Evolutionary conservation across 805 yeast species (phyloP).

Genomic region (Alloascoidea africana): DNA sequence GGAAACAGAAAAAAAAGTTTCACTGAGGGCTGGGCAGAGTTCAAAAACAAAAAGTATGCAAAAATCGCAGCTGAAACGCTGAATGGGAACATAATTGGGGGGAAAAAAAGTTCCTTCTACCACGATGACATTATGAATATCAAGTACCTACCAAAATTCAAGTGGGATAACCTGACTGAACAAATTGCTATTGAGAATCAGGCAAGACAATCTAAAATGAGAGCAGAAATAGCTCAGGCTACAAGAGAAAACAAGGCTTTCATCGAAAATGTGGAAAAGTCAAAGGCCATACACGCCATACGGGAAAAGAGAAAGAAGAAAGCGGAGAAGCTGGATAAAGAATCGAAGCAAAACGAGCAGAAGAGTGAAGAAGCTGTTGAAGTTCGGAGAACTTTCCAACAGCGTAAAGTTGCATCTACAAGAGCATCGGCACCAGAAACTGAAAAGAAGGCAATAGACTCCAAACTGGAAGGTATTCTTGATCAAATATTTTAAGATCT

Average conservation of each 20-base stretch:
- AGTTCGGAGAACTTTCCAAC: constrained; percentile 50
- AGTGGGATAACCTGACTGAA: constrained; percentile 89
- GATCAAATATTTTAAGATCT: constrained; percentile 12
- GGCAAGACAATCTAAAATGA: constrained; percentile 71
- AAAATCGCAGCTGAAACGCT: constrained; percentile 74
- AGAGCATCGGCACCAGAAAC: constrained; percentile 39
- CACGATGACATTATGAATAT: constrained; percentile 90
- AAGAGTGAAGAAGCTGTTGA: constrained; percentile 16
- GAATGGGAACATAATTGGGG: constrained; percentile 84
- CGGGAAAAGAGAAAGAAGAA: constrained; percentile 29
- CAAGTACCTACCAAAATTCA: constrained; percentile 80
- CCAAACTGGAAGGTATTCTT: constrained; percentile 11
- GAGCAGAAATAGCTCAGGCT: constrained; percentile 82
- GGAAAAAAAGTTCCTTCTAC: constrained; percentile 79
- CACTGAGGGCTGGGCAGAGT: constrained; percentile 97
- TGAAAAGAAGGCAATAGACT: constrained; percentile 8
- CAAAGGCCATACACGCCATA: constrained; percentile 66
- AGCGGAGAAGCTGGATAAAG: constrained; percentile 16
- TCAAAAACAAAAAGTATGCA: constrained; percentile 69
- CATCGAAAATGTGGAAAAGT: constrained; percentile 69
- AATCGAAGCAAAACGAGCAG: constrained; percentile 8
- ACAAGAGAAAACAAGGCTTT: constrained; percentile 75
- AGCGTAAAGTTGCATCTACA: constrained; percentile 48
- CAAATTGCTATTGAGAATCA: constrained; percentile 87
- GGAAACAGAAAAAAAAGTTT: constrained; percentile 83